Conservation (phyloP, 495 filamentous ascomycete species). For the Filosporella fistucella region DNA sequence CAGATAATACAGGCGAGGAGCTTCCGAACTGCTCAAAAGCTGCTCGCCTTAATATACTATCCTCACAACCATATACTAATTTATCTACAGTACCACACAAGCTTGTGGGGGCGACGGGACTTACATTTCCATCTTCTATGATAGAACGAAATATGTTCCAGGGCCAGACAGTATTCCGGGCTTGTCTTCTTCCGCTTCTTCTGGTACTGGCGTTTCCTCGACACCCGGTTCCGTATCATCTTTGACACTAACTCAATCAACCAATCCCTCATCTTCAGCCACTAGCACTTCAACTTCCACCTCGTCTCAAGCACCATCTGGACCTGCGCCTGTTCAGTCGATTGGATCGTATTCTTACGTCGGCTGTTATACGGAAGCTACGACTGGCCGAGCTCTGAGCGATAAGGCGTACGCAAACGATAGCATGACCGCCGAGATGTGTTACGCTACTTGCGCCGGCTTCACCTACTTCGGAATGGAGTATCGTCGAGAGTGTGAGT, state of each 20-base stretch:
- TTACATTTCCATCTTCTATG: conserved; percentile 37
- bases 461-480: conserved; percentile 30
- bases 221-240: neutral
- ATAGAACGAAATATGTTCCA: conserved; percentile 26
- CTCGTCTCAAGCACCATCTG: neutral
- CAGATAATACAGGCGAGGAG: too few relatives aligned
- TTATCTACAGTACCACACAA: conserved; percentile 26
- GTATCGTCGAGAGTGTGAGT: conserved; percentile 26
- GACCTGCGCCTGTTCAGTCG: neutral
- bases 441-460: conserved; percentile 25
- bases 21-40: too few relatives aligned
- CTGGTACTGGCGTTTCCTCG: neutral
- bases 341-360: conserved; percentile 11
- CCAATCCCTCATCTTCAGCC: neutral
- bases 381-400: conserved; percentile 19
- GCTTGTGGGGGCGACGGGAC: conserved; percentile 37
- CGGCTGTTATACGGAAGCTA: conserved; percentile 26
- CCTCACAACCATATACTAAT: too few relatives aligned
- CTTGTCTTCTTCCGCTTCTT: neutral
- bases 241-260: neutral
- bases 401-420: conserved; percentile 6
- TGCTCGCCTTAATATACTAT: too few relatives aligned
- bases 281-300: too few relatives aligned
- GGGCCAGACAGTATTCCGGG: conserved; percentile 1
- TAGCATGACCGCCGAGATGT: conserved; percentile 31